Percentiles rank a stretch among this genome's conserved stretches.
Evolutionary conservation across 208 protist species (phyloP).

Genomic region (Crithidia bombi): DNA sequence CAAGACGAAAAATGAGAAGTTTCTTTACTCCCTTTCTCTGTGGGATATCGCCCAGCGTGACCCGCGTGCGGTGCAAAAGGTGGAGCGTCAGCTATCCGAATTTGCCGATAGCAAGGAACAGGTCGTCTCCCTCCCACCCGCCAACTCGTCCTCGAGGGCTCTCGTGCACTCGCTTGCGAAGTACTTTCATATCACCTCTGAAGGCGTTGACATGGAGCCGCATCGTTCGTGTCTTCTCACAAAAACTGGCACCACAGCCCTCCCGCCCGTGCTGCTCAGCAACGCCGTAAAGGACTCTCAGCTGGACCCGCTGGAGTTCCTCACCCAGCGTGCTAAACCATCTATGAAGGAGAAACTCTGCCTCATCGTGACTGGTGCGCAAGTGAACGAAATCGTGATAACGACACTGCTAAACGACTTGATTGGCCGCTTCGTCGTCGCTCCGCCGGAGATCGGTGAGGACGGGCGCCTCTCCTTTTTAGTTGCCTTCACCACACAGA

Average conservation of each 20-base stretch:
- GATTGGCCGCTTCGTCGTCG: constrained; percentile 53
- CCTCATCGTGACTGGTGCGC: constrained; percentile 40
- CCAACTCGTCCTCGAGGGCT: constrained; percentile 44
- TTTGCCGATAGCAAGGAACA: constrained; percentile 46
- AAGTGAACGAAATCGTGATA: constrained; percentile 42
- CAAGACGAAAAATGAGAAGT: constrained; percentile 34
- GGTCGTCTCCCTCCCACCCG: constrained; percentile 49
- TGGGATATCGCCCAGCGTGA: constrained; percentile 47
- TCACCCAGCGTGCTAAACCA: constrained; percentile 28
- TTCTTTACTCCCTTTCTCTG: constrained; percentile 64
- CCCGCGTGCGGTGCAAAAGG: constrained; percentile 28
- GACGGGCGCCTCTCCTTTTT: constrained; percentile 29
- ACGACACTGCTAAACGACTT: constrained; percentile 44
- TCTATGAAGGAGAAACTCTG: constrained; percentile 33
- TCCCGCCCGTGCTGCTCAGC: constrained; percentile 46
- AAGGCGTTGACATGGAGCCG: constrained; percentile 57
- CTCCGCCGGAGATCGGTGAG: constrained; percentile 34
- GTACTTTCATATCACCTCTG: constrained; percentile 66
- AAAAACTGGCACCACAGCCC: constrained; percentile 40
- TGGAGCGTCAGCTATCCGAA: constrained; percentile 46
- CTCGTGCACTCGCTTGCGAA: constrained; percentile 60
- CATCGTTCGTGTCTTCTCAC: constrained; percentile 59
- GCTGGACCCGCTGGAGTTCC: constrained; percentile 38
- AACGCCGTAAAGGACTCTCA: constrained; percentile 30
- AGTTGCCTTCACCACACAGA: constrained; percentile 34